These are phyloP conservation scores for Mycosphaerella sp. DNA, from an alignment of 2,329 filamentous ascomycete genomes.

Conservation along the genomic window DNA sequence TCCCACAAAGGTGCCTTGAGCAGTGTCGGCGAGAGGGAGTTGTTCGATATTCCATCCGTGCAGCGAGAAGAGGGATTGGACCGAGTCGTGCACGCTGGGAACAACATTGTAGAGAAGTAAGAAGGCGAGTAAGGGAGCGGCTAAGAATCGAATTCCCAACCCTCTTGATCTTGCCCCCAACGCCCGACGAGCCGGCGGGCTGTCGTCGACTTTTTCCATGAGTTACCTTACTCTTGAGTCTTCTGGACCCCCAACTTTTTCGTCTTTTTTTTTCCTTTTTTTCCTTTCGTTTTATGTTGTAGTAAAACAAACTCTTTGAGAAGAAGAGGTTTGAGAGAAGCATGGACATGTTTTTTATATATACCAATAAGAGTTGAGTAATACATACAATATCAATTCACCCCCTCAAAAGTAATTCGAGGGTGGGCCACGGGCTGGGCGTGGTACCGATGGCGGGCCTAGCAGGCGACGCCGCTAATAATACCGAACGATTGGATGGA, in stretches of 20 bases:
- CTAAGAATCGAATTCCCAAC: constrained; percentile 9
- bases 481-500: too few species aligned
- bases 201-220: constrained; percentile 6
- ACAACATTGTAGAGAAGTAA: constrained; percentile 19
- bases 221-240: too few species aligned
- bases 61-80: constrained; percentile 19
- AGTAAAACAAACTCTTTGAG: not conserved
- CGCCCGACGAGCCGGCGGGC: not conserved
- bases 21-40: constrained; percentile 13
- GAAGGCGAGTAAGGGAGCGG: constrained; percentile 19
- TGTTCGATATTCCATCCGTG: constrained; percentile 16
- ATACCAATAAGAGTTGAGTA: too few species aligned
- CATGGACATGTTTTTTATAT: too few species aligned
- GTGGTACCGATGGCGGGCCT: not conserved
- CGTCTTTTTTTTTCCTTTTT: not conserved
- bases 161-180: not conserved
- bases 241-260: not conserved
- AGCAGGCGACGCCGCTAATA: not conserved
- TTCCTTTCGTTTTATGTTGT: not conserved
- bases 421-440: not conserved
- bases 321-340: too few species aligned
- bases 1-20: constrained; percentile 23
- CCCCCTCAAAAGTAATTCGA: not conserved
- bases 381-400: too few species aligned
- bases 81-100: constrained; percentile 14